Conservation (phyloP, 1,284 basidiomycete species). For the Cystobasidium sp. region DNA sequence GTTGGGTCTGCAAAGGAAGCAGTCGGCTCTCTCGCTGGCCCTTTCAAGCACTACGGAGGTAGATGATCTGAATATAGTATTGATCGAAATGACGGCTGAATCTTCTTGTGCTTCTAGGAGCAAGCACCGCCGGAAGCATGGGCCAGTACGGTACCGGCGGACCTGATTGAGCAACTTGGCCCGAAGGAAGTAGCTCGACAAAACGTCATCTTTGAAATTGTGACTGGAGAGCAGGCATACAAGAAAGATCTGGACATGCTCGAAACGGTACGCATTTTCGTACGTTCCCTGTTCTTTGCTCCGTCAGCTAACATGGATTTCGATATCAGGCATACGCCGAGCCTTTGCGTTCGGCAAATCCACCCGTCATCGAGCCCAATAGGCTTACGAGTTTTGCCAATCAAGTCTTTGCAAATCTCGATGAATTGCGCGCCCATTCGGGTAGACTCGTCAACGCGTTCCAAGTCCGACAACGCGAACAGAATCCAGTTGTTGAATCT, state of each 20-base stretch:
- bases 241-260: conserved; percentile 84
- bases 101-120: conserved; percentile 13
- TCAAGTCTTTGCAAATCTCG: conserved; percentile 83
- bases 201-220: conserved; percentile 86
- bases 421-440: conserved; percentile 81
- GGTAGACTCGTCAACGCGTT: conserved; percentile 79
- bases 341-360: conserved; percentile 70
- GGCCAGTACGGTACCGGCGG: conserved; percentile 70
- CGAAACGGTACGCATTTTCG: conserved; percentile 65
- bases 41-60: conserved; percentile 23
- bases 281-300: too few species aligned
- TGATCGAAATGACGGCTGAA: neutral
- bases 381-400: conserved; percentile 80
- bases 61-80: neutral
- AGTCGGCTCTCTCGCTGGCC: conserved; percentile 57
- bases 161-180: conserved; percentile 70
- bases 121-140: conserved; percentile 68
- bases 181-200: conserved; percentile 82
- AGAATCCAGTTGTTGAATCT: conserved; percentile 76
- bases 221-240: conserved; percentile 88
- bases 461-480: conserved; percentile 84
- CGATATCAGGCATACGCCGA: conserved; percentile 70
- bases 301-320: neutral
- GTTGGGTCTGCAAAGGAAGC: conserved; percentile 52
- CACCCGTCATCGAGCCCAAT: conserved; percentile 73